These are phyloP conservation scores for Umbelopsis sp. DNA, from an alignment of 371 early-diverging fungal genomes.

Conservation along the genomic window DNA sequence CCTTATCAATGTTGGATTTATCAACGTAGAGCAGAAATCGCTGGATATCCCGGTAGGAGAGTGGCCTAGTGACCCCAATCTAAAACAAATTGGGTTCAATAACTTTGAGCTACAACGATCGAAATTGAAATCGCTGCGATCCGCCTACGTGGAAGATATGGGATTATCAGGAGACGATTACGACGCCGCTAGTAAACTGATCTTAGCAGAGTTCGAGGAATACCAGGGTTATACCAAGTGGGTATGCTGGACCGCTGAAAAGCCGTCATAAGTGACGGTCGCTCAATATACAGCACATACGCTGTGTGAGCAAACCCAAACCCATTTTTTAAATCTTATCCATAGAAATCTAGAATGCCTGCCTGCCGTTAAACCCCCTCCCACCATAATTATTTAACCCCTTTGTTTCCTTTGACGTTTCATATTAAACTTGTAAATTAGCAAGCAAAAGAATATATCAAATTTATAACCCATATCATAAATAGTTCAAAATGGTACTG, in stretches of 20 bases:
- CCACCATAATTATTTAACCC: too few species aligned
- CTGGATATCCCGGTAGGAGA: conserved; percentile 54
- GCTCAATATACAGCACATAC: too few species aligned
- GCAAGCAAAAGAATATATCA: too few species aligned
- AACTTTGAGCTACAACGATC: conserved; percentile 51
- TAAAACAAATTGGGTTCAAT: conserved; percentile 52
- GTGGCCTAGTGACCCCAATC: conserved; percentile 45
- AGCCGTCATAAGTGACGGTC: neutral
- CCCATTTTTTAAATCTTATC: neutral
- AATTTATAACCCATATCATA: conserved; percentile 2
- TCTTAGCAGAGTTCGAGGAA: conserved; percentile 48
- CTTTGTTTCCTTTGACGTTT: too few species aligned
- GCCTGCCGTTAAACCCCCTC: too few species aligned
- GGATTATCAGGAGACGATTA: conserved; percentile 43
- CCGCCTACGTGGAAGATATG: conserved; percentile 34
- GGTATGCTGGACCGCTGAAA: conserved; percentile 40
- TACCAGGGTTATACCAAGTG: conserved; percentile 44
- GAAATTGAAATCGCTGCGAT: conserved; percentile 33
- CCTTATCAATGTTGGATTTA: conserved; percentile 31
- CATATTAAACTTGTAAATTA: too few species aligned
- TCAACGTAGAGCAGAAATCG: conserved; percentile 26
- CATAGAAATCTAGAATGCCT: neutral
- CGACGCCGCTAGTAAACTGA: conserved; percentile 40
- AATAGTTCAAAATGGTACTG: neutral
- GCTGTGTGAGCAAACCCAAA: too few species aligned